These are phyloP conservation scores for Groenewaldozyma salmanticensis DNA, from an alignment of 805 yeast species.

Conservation along the genomic window DNA sequence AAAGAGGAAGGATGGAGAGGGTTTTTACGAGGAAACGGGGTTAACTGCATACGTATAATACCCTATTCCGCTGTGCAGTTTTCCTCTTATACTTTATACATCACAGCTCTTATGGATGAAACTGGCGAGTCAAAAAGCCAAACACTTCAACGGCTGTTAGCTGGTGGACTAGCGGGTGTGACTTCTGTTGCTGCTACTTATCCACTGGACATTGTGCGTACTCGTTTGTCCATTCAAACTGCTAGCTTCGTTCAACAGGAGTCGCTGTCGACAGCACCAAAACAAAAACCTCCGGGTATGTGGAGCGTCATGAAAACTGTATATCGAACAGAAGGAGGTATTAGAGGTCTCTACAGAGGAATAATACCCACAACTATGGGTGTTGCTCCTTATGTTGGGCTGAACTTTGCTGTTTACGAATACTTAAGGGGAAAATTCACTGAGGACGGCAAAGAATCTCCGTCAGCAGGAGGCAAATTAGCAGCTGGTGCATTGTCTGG, in stretches of 20 bases:
- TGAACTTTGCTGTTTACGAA: slow-evolving; percentile 87
- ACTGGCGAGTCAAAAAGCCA: slow-evolving; percentile 31
- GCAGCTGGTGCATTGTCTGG: slow-evolving; percentile 80
- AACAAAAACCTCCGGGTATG: slow-evolving; percentile 60
- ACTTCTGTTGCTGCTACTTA: slow-evolving; percentile 75
- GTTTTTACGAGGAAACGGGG: slow-evolving; percentile 79
- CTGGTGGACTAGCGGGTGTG: slow-evolving; percentile 79
- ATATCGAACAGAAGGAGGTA: slow-evolving; percentile 72
- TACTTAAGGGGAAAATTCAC: slow-evolving; percentile 50
- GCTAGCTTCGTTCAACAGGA: slow-evolving; percentile 37
- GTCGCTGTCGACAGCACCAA: slow-evolving; percentile 1
- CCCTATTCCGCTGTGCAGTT: slow-evolving; percentile 96
- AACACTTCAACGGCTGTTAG: slow-evolving; percentile 51
- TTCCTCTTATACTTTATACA: slow-evolving; percentile 57
- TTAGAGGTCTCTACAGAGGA: slow-evolving; percentile 71
- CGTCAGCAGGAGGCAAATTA: slow-evolving; percentile 46
- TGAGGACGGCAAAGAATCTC: slow-evolving; percentile 26
- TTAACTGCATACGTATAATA: slow-evolving; percentile 80
- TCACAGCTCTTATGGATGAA: slow-evolving; percentile 33
- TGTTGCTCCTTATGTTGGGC: slow-evolving; percentile 92
- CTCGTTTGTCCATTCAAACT: slow-evolving; percentile 82
- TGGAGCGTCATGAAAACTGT: slow-evolving; percentile 46
- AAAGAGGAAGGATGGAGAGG: slow-evolving; percentile 89
- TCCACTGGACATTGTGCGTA: slow-evolving; percentile 85
- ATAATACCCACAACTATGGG: slow-evolving; percentile 85